Evolutionary conservation across 805 yeast genomes (phyloP), one percentile per base, ranked within the genome.

Genomic region (Candida germanica): DNA sequence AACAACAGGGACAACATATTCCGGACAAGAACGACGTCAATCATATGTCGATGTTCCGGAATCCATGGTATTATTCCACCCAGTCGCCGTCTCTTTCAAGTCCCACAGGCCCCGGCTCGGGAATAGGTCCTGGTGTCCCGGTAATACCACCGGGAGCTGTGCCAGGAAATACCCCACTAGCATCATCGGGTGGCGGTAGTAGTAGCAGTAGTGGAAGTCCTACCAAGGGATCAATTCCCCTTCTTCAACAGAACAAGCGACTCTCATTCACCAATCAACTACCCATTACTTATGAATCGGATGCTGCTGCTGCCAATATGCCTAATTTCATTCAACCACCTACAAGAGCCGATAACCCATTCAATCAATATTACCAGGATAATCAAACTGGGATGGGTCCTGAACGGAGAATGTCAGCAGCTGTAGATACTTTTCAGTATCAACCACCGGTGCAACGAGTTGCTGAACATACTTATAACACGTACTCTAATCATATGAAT

Each of bases 241-340:
- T 60, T 6, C 48, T 57, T 26, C 60, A 53, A 29, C 40, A 33
- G 17, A 35, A 33, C 13, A 59, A 56, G 39, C 39, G 66, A 15
- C 48, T 55, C 27, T 62, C 67, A n/a, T 66, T 62, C 39, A 59
- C 71, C 9, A 65, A 61, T 44, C 76, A 71, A 40, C 51, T 74
- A 10, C 75, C 77, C 17, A 66, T 73, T 2, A 74, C 78, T 2
- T 74, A 73, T 49, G 80, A 74, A 47, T 51, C 64, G 39, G 67
- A 61, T 11, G 50, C 49, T 24, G 48, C 48, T 31, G 58, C 48
- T 23, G 12, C 29, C 18, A 46, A 46, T 18, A 46, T 44, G 2
- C 54, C 58, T 5, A 59, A 63, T 5, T 60, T 47, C 38, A 51
- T 64, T n/a, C 27, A 34, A n/a, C 73, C 73, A 8, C 73, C 73